These are phyloP conservation scores for Verticillium albo-atrum DNA, from an alignment of 2,329 filamentous ascomycete genomes.

Conservation along the genomic window DNA sequence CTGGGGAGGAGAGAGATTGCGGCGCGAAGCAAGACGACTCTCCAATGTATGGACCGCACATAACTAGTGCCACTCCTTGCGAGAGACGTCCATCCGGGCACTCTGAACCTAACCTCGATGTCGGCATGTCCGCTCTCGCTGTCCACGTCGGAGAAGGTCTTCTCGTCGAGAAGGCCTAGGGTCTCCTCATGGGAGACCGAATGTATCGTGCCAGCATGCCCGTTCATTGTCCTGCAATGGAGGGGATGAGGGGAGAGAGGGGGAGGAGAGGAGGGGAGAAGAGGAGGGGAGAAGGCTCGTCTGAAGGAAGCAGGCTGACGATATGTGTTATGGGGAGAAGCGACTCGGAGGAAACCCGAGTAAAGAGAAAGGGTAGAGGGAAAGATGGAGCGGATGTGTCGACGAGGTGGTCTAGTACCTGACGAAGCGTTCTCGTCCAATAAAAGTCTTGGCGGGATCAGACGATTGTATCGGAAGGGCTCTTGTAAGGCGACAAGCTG, in stretches of 20 bases:
- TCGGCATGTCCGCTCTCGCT: slow-evolving; percentile 35
- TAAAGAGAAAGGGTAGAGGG: slow-evolving; percentile 7
- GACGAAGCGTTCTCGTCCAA: not conserved
- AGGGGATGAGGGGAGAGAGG: slow-evolving; percentile 1
- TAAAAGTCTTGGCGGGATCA: not conserved
- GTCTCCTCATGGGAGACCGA: slow-evolving; percentile 38
- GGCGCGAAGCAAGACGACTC: slow-evolving; percentile 29
- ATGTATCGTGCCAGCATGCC: slow-evolving; percentile 26
- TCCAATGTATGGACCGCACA: slow-evolving; percentile 28
- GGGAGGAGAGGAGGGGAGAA: not conserved
- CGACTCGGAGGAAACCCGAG: slow-evolving; percentile 3
- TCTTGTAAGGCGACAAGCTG: not conserved
- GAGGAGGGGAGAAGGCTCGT: slow-evolving; percentile 3
- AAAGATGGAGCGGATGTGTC: slow-evolving; percentile 1
- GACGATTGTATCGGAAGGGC: not conserved
- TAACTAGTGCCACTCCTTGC: slow-evolving; percentile 22
- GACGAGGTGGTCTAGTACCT: not conserved
- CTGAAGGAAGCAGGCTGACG: slow-evolving; percentile 4
- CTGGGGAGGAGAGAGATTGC: slow-evolving; percentile 47
- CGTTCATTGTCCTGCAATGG: slow-evolving; percentile 34
- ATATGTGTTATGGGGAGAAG: not conserved
- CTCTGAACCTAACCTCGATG: slow-evolving; percentile 26
- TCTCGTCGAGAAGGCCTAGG: slow-evolving; percentile 38
- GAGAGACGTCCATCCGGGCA: slow-evolving; percentile 25
- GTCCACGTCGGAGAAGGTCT: slow-evolving; percentile 36